Evolutionary conservation across 805 yeast genomes (phyloP).

Genomic region (Blastobotrys terrestris): DNA sequence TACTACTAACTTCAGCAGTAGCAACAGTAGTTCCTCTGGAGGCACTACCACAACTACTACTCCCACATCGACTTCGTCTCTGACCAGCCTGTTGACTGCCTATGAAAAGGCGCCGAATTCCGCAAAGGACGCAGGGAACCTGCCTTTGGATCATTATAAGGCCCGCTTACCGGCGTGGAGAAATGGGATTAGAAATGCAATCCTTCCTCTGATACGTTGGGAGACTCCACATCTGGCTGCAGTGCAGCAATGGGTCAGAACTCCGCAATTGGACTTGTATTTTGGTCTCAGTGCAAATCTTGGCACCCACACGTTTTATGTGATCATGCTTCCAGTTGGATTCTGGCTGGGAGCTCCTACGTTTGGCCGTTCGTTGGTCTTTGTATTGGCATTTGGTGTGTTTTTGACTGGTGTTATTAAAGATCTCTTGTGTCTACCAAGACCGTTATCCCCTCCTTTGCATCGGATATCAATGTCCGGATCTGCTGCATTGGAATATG

Average conservation of each 20-base stretch:
- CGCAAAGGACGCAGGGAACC: conserved; percentile 66
- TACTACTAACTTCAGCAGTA: neutral
- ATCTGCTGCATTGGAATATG: conserved; percentile 90
- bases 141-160: conserved; percentile 59
- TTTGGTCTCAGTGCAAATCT: conserved; percentile 84
- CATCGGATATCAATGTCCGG: conserved; percentile 84
- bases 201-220: conserved; percentile 51
- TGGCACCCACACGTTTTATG: conserved; percentile 92
- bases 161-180: conserved; percentile 46
- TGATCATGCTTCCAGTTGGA: conserved; percentile 78
- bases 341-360: conserved; percentile 67
- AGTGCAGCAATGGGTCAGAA: conserved; percentile 49
- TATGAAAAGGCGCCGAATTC: conserved; percentile 22
- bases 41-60: conserved; percentile 1
- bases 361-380: conserved; percentile 53
- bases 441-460: conserved; percentile 89
- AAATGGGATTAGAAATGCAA: conserved; percentile 39
- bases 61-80: conserved; percentile 15
- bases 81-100: conserved; percentile 17
- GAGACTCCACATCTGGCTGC: conserved; percentile 58
- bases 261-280: conserved; percentile 54
- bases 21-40: neutral
- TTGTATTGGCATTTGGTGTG: conserved; percentile 58
- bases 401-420: conserved; percentile 64
- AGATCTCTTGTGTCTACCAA: conserved; percentile 82